Evolutionary conservation across 805 yeast genomes (phyloP).

Genomic region (Nakazawaea holstii): DNA sequence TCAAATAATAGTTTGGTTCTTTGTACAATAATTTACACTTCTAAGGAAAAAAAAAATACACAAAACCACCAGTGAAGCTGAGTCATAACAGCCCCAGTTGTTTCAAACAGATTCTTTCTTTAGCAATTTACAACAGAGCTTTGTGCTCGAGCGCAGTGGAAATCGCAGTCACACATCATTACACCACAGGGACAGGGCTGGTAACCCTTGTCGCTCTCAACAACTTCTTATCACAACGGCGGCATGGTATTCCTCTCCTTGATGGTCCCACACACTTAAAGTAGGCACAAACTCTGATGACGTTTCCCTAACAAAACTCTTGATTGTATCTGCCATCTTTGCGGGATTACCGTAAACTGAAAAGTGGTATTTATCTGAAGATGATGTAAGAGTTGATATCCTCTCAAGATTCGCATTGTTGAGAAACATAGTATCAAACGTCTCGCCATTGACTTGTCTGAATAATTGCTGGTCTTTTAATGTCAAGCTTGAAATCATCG

Average conservation of each 20-base stretch:
- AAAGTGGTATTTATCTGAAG: background rate
- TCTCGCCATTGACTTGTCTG: background rate
- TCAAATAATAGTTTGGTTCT: background rate
- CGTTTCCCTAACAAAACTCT: background rate
- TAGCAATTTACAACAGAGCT: too few relatives aligned
- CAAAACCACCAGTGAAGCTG: background rate
- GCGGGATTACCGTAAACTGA: conserved; percentile 2
- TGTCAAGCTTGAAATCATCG: too few relatives aligned
- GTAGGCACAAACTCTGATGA: conserved; percentile 26
- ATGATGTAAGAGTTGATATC: too few relatives aligned
- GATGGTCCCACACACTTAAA: conserved; percentile 19
- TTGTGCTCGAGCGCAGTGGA: background rate
- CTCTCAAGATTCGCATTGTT: background rate
- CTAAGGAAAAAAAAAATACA: background rate
- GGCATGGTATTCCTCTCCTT: conserved; percentile 16
- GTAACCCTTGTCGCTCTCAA: background rate
- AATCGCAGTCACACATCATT: background rate
- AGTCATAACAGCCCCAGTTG: conserved; percentile 4
- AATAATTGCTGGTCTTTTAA: background rate
- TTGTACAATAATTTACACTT: background rate
- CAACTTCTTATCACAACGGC: conserved; percentile 21
- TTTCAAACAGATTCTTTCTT: background rate
- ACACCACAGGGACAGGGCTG: background rate
- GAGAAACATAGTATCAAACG: background rate
- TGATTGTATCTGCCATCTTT: background rate